Evolutionary conservation across 2,329 filamentous ascomycete species (phyloP).

Genomic region (Pseudopyricularia cyperi): DNA sequence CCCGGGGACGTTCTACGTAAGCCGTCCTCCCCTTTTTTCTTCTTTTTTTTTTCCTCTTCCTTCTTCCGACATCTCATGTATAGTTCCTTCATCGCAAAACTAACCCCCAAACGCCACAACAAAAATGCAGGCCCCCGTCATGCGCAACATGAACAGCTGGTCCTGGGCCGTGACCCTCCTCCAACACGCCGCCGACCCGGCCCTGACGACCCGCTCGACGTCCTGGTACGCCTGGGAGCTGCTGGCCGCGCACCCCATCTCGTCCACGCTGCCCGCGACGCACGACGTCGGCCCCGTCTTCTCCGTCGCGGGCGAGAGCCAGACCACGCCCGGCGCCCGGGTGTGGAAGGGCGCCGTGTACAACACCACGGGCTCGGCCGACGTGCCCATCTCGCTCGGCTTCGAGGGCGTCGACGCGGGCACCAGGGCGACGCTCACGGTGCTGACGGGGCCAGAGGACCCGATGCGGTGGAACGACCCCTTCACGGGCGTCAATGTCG

Average conservation of each 20-base stretch:
- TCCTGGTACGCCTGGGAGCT: slow-evolving; percentile 37
- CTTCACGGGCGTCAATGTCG: slow-evolving; percentile 31
- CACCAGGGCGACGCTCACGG: slow-evolving; percentile 26
- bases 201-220: slow-evolving; percentile 33
- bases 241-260: slow-evolving; percentile 30
- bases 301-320: slow-evolving; percentile 30
- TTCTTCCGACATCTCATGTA: not conserved
- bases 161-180: slow-evolving; percentile 38
- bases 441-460: slow-evolving; percentile 28
- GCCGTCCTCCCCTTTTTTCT: not conserved
- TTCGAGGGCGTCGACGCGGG: slow-evolving; percentile 30
- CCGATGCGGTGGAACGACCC: slow-evolving; percentile 31
- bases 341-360: slow-evolving; percentile 40
- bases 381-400: slow-evolving; percentile 28
- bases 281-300: slow-evolving; percentile 28
- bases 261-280: slow-evolving; percentile 29
- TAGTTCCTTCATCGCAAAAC: not conserved
- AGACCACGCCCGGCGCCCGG: slow-evolving; percentile 17
- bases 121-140: slow-evolving; percentile 25
- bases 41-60: not conserved
- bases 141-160: slow-evolving; percentile 36
- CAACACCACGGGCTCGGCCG: slow-evolving; percentile 30
- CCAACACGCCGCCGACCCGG: slow-evolving; percentile 32
- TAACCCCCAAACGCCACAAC: not conserved
- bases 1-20: slow-evolving; percentile 3